Evolutionary conservation across 345 rosid genomes (phyloP).

Genomic region (Moricandia moricandioides): DNA sequence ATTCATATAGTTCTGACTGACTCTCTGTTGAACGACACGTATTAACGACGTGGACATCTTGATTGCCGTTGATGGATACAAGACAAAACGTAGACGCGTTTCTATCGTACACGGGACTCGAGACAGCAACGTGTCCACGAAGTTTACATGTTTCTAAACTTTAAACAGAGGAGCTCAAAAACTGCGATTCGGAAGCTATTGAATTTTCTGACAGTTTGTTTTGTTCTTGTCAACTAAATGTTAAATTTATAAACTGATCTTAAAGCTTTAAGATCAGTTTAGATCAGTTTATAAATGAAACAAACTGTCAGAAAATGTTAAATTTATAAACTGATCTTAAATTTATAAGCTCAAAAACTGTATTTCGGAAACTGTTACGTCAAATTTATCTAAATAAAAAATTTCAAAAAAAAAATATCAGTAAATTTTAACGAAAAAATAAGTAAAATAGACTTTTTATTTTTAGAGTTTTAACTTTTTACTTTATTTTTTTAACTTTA

Average conservation of each 20-base stretch:
- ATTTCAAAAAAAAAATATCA: too few relatives aligned
- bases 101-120: conserved; percentile 32
- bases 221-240: neutral
- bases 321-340: too few relatives aligned
- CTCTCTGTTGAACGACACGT: neutral
- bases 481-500: too few relatives aligned
- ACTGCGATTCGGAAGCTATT: conserved; percentile 9
- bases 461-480: too few relatives aligned
- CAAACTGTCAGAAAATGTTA: too few relatives aligned
- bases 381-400: too few relatives aligned
- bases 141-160: conserved; percentile 3
- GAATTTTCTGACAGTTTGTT: conserved; percentile 26
- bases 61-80: conserved; percentile 17
- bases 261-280: too few relatives aligned
- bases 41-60: conserved; percentile 4
- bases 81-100: conserved; percentile 30
- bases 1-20: neutral
- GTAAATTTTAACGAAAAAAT: too few relatives aligned
- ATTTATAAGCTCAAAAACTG: too few relatives aligned
- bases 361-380: too few relatives aligned
- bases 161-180: conserved; percentile 16
- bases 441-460: too few relatives aligned
- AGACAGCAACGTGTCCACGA: conserved; percentile 28
- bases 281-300: too few relatives aligned
- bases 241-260: neutral